Evolutionary conservation across 768 basidiomycete species (phyloP), one percentile per base, ranked within the genome.

Genomic region (Phylloporus rhodoxanthus): DNA sequence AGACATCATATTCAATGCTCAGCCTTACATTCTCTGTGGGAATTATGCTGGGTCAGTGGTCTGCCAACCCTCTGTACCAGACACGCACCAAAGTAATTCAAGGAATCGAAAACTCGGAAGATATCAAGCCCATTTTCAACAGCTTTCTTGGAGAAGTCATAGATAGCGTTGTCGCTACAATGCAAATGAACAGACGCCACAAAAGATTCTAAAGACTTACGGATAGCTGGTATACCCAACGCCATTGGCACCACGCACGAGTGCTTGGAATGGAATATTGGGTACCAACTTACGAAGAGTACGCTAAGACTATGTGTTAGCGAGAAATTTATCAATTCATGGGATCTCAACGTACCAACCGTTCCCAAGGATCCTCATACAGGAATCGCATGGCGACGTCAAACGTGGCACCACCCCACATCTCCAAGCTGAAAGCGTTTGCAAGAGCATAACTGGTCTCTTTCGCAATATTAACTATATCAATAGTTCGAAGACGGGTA

Each of bases 71-170:
- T 17, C 7, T 19, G 25, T 10, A 21, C 29, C 28, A 14, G 30
- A 21, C 40, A 74, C 82, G 45, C 70, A 85, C 94, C 95, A 55
- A 99, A 86, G 70, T 98, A 99, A 76, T 99, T 99, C 70, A 99
- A 74, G 26, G 96, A 97, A 69, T 99, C 96, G 60, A 99, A 99
- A 46, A 99, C 92, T 63, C 96, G 82, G 89, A 99, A 99, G 67
- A 99, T 99, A 71, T 99, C 96, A 43, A 98, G 80, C 65, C 96
- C 96, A 60, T 97, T 96, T 72, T 98, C 93, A n/a, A 99, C 95
- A 20, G 96, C 96, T 68, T 95, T 95, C 76, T 94, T 95, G 53
- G 91, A 96, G 75, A 99, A 99, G 69, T 96, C 96, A 71, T 99
- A 99, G 69, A 99, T 97, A 50, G 91, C 95, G 61, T 99, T 99